Evolutionary conservation across 257 asterid genomes (phyloP).

Genomic region (Plantago major): DNA sequence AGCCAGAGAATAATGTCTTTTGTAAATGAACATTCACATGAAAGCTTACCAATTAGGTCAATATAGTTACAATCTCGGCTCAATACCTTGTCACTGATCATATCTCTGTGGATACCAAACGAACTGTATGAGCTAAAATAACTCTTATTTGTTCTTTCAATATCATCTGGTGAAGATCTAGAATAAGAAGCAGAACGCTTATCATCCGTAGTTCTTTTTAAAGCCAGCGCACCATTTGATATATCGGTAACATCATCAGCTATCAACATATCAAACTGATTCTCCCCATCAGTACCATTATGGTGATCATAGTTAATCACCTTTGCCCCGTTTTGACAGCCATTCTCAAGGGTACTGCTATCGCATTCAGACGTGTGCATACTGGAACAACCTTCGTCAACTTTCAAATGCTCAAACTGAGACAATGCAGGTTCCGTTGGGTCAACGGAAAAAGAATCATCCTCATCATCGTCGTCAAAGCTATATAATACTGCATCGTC

Average conservation of each 20-base stretch:
- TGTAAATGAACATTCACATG: not conserved
- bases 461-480: constrained; percentile 63
- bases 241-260: constrained; percentile 20
- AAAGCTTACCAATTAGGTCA: not conserved
- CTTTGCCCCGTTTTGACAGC: constrained; percentile 34
- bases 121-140: constrained; percentile 89
- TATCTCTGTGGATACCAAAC: constrained; percentile 87
- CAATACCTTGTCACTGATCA: constrained; percentile 95
- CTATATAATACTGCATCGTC: constrained; percentile 81
- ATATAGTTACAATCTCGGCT: not conserved
- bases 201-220: constrained; percentile 18
- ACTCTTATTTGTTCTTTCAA: constrained; percentile 47
- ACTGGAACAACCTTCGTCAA: constrained; percentile 33
- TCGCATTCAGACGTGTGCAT: constrained; percentile 16
- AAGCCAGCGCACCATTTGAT: constrained; percentile 21
- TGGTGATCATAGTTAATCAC: constrained; percentile 25
- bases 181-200: constrained; percentile 22
- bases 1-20: constrained; percentile 12
- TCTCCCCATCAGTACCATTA: constrained; percentile 24
- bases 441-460: constrained; percentile 32
- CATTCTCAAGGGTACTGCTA: constrained; percentile 28
- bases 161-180: constrained; percentile 34
- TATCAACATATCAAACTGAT: constrained; percentile 16
- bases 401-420: constrained; percentile 41
- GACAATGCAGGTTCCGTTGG: constrained; percentile 37